Percentiles rank a stretch among this genome's conserved stretches.
These are phyloP conservation scores for Mycena indigotica DNA, from an alignment of 768 basidiomycete species.

Conservation along the genomic window DNA sequence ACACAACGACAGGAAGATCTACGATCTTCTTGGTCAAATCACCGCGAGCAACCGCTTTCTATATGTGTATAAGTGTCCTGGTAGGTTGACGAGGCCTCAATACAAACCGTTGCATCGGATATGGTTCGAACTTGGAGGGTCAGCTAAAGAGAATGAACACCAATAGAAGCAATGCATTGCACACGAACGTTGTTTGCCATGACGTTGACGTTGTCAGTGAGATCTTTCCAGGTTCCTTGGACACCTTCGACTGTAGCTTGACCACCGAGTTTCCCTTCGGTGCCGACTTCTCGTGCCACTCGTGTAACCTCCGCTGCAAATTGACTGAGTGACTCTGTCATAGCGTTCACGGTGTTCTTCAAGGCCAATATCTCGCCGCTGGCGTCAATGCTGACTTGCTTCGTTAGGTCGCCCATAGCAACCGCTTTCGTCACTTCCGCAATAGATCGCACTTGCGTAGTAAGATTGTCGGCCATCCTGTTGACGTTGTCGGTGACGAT, in stretches of 20 bases:
- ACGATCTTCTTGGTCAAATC: constrained; percentile 93
- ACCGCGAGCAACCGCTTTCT: constrained; percentile 89
- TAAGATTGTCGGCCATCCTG: constrained; percentile 87
- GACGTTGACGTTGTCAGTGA: constrained; percentile 94
- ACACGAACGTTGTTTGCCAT: constrained; percentile 94
- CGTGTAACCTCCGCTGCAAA: constrained; percentile 82
- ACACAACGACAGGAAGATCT: constrained; percentile 73
- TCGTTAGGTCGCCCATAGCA: constrained; percentile 88
- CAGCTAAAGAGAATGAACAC: constrained; percentile 47
- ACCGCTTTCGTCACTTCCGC: constrained; percentile 95
- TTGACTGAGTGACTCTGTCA: constrained; percentile 85
- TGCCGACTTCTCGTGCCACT: constrained; percentile 96
- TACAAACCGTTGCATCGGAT: constrained; percentile 82
- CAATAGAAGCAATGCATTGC: background rate
- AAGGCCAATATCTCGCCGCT: constrained; percentile 89
- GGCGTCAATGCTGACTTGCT: constrained; percentile 91
- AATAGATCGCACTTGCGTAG: constrained; percentile 83
- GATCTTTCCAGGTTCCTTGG: constrained; percentile 95
- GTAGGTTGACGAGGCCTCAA: background rate
- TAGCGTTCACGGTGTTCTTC: constrained; percentile 92
- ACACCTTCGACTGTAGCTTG: constrained; percentile 93
- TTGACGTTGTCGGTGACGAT: constrained; percentile 81
- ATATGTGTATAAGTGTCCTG: background rate
- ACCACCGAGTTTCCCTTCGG: constrained; percentile 92
- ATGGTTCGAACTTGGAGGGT: constrained; percentile 94